Conservation (phyloP, 2,329 filamentous ascomycete species). For the Calonectria pseudoturangicola region DNA sequence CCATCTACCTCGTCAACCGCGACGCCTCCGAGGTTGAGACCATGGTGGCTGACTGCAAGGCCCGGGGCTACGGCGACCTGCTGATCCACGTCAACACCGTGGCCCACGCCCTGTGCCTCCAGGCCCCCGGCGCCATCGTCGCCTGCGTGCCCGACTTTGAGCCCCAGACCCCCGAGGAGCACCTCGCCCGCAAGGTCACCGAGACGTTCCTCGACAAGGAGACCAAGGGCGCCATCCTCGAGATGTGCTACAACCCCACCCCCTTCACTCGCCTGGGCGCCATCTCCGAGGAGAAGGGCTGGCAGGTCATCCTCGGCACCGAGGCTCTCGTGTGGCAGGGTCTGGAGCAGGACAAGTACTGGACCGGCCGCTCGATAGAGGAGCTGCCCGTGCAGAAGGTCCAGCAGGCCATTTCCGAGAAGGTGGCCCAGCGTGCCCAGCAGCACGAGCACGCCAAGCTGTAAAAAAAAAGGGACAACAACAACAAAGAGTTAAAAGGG, state of each 20-base stretch:
- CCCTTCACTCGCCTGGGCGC: constrained; percentile 80
- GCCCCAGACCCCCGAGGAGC: constrained; percentile 79
- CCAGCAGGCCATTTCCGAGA: constrained; percentile 50
- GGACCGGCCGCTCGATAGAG: constrained; percentile 77
- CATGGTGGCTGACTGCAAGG: constrained; percentile 78
- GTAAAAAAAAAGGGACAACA: constrained; percentile 9
- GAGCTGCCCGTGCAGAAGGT: constrained; percentile 65
- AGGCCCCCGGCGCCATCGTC: constrained; percentile 80
- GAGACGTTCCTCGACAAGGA: constrained; percentile 68
- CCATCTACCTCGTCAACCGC: constrained; percentile 86
- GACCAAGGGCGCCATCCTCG: constrained; percentile 81
- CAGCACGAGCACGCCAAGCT: constrained; percentile 40
- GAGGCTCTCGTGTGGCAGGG: constrained; percentile 88
- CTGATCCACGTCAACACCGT: constrained; percentile 77
- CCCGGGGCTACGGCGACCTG: constrained; percentile 74
- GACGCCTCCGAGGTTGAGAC: constrained; percentile 80
- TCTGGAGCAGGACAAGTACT: constrained; percentile 79
- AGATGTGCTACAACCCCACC: constrained; percentile 89
- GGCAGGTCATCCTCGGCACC: constrained; percentile 85
- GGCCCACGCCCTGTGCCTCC: constrained; percentile 75
- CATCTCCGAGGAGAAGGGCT: constrained; percentile 76
- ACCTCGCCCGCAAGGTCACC: constrained; percentile 73
- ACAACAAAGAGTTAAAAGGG: neutral
- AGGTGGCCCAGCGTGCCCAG: constrained; percentile 52
- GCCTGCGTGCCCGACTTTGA: constrained; percentile 85